Conservation (phyloP, 1,284 basidiomycete genomes). For the Marasmius sp. region DNA sequence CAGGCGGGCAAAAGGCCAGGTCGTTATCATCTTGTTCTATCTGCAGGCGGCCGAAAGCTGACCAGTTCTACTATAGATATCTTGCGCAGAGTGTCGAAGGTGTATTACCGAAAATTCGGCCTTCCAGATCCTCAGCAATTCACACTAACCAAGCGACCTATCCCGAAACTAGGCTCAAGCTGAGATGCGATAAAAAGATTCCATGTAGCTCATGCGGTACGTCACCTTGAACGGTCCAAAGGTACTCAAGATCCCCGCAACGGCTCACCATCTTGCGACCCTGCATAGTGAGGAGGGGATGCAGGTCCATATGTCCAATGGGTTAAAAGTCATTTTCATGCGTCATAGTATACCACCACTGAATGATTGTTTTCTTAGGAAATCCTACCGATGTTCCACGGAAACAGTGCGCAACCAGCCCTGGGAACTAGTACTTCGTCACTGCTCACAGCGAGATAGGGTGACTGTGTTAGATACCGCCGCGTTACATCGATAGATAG, state of each 20-base stretch:
- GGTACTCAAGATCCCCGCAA: background rate
- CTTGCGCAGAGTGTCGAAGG: slow-evolving; percentile 59
- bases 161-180: slow-evolving; percentile 47
- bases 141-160: background rate
- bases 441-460: background rate
- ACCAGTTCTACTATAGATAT: slow-evolving; percentile 34
- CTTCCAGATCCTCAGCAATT: background rate
- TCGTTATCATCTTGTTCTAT: background rate
- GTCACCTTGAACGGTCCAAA: slow-evolving; percentile 7
- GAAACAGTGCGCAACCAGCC: background rate
- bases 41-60: background rate
- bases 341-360: too few relatives aligned
- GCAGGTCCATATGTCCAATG: slow-evolving; percentile 49
- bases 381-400: background rate
- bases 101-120: slow-evolving; percentile 14
- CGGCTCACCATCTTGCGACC: background rate
- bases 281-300: slow-evolving; percentile 38
- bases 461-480: slow-evolving; percentile 69
- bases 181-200: slow-evolving; percentile 67
- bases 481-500: slow-evolving; percentile 66
- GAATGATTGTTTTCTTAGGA: background rate
- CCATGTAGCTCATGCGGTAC: slow-evolving; percentile 54
- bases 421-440: slow-evolving; percentile 16
- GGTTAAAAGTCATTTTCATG: background rate
- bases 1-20: background rate